Evolutionary conservation across 768 basidiomycete genomes (phyloP), one percentile per base, ranked within the genome.

Genomic region (Infundibulicybe gibba): DNA sequence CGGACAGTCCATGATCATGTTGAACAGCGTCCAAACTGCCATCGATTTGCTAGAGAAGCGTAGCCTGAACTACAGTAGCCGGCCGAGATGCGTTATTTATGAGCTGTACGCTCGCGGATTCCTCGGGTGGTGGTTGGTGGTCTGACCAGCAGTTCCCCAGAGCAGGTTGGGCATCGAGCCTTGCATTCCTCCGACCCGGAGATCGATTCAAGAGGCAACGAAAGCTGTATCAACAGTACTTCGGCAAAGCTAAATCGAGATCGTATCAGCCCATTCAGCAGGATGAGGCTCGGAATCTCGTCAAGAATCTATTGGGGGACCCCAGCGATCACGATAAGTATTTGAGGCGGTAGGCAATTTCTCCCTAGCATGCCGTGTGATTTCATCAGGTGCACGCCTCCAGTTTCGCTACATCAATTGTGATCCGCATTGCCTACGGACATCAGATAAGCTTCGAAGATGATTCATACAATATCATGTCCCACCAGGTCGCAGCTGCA

Each of bases 11-110:
- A 31, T 52, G 32, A 38, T 52, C n/a, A 42, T 52, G 11, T 32
- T 52, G 9, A 45, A 48, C 25, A 21, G 35, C 10, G 35, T 38
- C 14, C 35, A 38, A 19, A 48, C 44, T 32, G 51, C 49, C 11
- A 30, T 30, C 17, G 51, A 52, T 35, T 39, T 53, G 33, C 44
- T 52, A 2, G 51, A 52, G 8, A 61, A 61, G 44, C 45, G 59
- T 8, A 54, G 55, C 14, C 41, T 50, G 16, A 53, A 57, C 4
- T 62, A 64, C 47, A 57, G 58, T 9, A 56, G 58, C 33, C 43
- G 62, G 30, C 58, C 58, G n/a, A 51, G 35, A 38, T 38, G 14
- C 10, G 35, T 38, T 10, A 10, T 19, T 19, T 38, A n/a, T 19
- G 35, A 38, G 35, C 10, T 38, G 35, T 38, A 38, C 3, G 35